These are phyloP conservation scores for Apium graveolens DNA, from an alignment of 129 eudicot species.

Conservation along the genomic window DNA sequence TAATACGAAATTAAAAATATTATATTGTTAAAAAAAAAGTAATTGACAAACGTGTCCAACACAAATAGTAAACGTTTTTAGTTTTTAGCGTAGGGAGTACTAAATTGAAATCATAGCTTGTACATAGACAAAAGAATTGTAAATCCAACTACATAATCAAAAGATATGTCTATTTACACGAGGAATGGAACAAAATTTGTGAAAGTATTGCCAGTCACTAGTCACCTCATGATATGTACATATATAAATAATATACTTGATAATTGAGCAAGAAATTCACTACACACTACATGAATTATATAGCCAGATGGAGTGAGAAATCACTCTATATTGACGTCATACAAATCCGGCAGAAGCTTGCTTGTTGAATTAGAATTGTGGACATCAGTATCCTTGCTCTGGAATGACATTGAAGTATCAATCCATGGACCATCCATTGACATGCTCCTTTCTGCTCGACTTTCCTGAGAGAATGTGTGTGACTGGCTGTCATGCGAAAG, in stretches of 20 bases:
- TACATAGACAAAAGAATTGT: not conserved
- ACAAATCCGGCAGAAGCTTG: conserved; percentile 16
- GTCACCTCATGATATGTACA: not conserved
- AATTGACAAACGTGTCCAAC: no score
- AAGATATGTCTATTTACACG: not conserved
- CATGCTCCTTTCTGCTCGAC: conserved; percentile 13
- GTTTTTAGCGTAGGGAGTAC: no score
- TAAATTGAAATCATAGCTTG: not conserved
- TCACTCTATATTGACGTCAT: conserved; percentile 1
- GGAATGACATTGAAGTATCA: conserved; percentile 15
- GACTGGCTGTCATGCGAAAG: conserved; percentile 22
- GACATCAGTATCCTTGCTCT: conserved; percentile 19
- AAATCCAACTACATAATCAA: not conserved
- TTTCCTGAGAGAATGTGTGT: conserved; percentile 12
- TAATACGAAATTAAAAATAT: no score
- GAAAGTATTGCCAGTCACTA: not conserved
- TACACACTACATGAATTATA: not conserved
- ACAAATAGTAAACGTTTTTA: no score
- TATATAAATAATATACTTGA: not conserved
- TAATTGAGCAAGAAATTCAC: not conserved
- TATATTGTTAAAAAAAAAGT: no score
- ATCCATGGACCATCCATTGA: conserved; percentile 28
- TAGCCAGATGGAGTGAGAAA: not conserved
- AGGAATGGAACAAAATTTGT: not conserved
- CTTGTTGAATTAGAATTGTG: conserved; percentile 3